Base-by-base conservation (phyloP, 306 rosid species). In the Casuarina equisetifolia region DNA sequence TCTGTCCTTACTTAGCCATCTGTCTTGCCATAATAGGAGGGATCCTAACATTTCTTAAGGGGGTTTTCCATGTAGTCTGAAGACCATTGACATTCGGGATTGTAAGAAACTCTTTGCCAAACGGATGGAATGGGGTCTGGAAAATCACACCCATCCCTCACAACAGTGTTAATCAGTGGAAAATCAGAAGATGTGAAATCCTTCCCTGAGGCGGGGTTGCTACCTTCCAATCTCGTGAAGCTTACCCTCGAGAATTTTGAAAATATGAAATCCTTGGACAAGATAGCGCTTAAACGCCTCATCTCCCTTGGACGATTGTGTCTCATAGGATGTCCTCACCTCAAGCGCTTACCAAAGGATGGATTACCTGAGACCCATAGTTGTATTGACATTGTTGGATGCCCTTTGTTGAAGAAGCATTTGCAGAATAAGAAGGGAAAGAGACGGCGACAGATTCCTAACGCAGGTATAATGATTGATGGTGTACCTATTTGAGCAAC, bases 381-480 rank as follows among this genome's bases (percentile, higher is more conserved):
- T 43, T 0, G 0, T 35, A 25, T 82, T 6, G 0, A 0, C 0
- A 66, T 74, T 13, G 0, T 0, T 3, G 0, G 0, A 1, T 79
- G 84, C 66, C 68, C 45, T 16, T 42, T 38, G 44, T 16, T 66
- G 44, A 6, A 0, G 16, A 16, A 66, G 6, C 48, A 12, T 19
- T 66, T 19, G 5, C 46, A 17, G 40, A 2, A 36, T 1, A 43
- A 66, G 70, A 40, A 40, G 16, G 49, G 32, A 39, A 43, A 66
- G 15, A 32, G 17, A 4, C 20, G 70, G 32, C 20, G 0, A 17
- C 39, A 66, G 10, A 66, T 66, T 16, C 45, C 49, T 2, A 0
- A 5, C 46, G 39, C 13, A 0, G 16, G 0, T 0, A 42, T 66
- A 64, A 0, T 35, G 45, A 36, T 39, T 19, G 63, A 57, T 17